Base-by-base conservation (phyloP, 2,329 filamentous ascomycete genomes). In the Sordariomycetes sp. region DNA sequence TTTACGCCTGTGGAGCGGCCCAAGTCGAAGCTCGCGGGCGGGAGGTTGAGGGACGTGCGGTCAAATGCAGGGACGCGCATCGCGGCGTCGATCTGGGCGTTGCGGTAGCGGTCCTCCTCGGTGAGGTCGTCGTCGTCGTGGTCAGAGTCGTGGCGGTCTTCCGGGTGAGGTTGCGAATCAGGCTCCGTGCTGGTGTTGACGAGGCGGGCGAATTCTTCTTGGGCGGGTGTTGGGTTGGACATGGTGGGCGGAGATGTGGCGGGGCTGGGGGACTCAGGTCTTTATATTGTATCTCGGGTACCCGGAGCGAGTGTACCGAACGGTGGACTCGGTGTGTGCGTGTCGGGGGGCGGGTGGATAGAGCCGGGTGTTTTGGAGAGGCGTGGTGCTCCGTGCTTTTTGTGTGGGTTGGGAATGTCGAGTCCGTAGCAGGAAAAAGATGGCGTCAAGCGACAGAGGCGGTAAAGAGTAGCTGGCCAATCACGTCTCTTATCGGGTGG, bases 1-100 rank as follows among this genome's bases (percentile, higher is more conserved):
- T 92, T 92, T 63, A 90, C 88, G 53, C 89, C 89, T 2, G 88
- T 92, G 63, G 87, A 84, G 62, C 82, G 80, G 59, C 86, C 84
- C 56, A 75, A 81, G 68, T 88, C 81, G 65, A 86, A 85, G 58
- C 76, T 78, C 13, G 74, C 74, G 10, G 81, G 82, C 15, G 82
- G 82, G 60, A 87, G 80, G 65, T 77, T 79, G 65, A 88, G 70
- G 58, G 75, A 75, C 59, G 67, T 64, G 70, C 72, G 73, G 68
- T 76, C 76, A 62, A 79, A 72, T 59, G 77, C 75, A 56, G 84
- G 79, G 69, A 84, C 83, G 64, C 84, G 76, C 81, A 86, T 86
- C 64, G 77, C 79, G 63, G 78, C 77, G 68, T 85, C 78, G 67
- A 86, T 80, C 65, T 80, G 76, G 50, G 70, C 62, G 67, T 77